phyloP scores from a whole-genome alignment of 2,329 filamentous ascomycete species.

The Calonectria henricotiae region DNA sequence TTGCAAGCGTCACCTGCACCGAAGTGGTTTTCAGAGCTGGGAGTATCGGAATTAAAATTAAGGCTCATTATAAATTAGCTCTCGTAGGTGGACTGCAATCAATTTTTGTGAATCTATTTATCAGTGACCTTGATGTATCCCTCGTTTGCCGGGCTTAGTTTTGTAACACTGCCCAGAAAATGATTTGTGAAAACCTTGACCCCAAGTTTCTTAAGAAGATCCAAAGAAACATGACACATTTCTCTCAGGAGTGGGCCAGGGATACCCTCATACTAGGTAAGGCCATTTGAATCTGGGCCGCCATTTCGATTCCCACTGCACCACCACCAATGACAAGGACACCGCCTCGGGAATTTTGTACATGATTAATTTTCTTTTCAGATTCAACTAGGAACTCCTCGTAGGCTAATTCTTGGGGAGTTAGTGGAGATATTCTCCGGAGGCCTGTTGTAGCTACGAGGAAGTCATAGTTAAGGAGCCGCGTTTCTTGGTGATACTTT shows the following conservation, averaged over 20 bases:
- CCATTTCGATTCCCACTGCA: slow-evolving; percentile 87
- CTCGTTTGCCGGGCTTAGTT: neutral
- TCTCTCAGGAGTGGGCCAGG: slow-evolving; percentile 82
- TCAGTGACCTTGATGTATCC: neutral
- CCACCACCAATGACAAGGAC: slow-evolving; percentile 84
- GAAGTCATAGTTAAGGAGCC: slow-evolving; percentile 76
- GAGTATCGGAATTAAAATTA: neutral
- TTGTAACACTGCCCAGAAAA: slow-evolving; percentile 61
- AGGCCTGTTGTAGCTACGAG: slow-evolving; percentile 81
- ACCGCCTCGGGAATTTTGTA: slow-evolving; percentile 69
- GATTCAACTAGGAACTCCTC: slow-evolving; percentile 77
- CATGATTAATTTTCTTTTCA: slow-evolving; percentile 71
- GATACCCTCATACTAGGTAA: slow-evolving; percentile 77
- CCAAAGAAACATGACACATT: slow-evolving; percentile 75
- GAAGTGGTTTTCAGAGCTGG: neutral
- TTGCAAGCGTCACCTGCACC: neutral
- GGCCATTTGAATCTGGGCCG: slow-evolving; percentile 80
- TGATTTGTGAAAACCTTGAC: slow-evolving; percentile 77
- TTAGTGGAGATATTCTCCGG: slow-evolving; percentile 79
- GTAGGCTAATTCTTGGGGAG: slow-evolving; percentile 76
- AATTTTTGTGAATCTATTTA: neutral
- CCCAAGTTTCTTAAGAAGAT: slow-evolving; percentile 73
- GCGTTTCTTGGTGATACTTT: slow-evolving; percentile 62
- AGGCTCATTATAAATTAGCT: neutral
- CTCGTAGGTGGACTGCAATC: neutral